These are phyloP conservation scores for Sporothrix dimorphospora DNA, from an alignment of 2,329 filamentous ascomycete species.

Conservation along the genomic window DNA sequence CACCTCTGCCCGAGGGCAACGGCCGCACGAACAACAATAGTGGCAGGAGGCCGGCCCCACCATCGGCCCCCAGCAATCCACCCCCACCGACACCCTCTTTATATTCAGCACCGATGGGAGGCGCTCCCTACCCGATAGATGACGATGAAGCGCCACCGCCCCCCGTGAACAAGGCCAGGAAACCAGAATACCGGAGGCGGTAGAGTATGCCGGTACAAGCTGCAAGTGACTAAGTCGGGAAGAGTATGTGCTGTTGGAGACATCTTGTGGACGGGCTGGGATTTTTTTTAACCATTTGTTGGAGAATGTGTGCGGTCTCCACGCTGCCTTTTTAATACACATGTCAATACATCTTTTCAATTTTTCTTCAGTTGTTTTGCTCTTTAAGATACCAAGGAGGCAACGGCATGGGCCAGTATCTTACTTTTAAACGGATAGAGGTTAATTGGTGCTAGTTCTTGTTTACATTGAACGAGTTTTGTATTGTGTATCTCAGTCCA, in stretches of 20 bases:
- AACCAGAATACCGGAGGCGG: conserved; percentile 66
- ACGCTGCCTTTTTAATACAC: background rate
- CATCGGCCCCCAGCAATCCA: background rate
- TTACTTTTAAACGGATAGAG: background rate
- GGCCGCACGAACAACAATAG: conserved; percentile 38
- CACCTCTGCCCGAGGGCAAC: conserved; percentile 62
- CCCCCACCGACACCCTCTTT: conserved; percentile 70
- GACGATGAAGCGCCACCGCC: conserved; percentile 84
- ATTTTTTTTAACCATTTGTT: background rate
- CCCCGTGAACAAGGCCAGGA: conserved; percentile 80
- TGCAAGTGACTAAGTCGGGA: background rate
- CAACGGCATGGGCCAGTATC: background rate
- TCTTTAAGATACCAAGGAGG: background rate
- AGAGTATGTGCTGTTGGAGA: background rate
- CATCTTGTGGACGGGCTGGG: background rate
- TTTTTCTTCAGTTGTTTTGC: background rate
- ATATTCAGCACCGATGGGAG: conserved; percentile 62
- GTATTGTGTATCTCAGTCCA: too few relatives aligned
- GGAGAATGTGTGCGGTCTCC: background rate
- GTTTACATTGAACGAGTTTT: background rate
- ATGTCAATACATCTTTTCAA: background rate
- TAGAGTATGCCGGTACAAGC: background rate
- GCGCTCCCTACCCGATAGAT: conserved; percentile 77
- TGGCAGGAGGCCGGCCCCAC: conserved; percentile 32
- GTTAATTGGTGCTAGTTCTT: background rate